A percentile compares a stretch with the other conserved stretches of the same genome.
Evolutionary conservation across 1,284 basidiomycete genomes (phyloP).

Genomic region (Ceratobasidium sp.): DNA sequence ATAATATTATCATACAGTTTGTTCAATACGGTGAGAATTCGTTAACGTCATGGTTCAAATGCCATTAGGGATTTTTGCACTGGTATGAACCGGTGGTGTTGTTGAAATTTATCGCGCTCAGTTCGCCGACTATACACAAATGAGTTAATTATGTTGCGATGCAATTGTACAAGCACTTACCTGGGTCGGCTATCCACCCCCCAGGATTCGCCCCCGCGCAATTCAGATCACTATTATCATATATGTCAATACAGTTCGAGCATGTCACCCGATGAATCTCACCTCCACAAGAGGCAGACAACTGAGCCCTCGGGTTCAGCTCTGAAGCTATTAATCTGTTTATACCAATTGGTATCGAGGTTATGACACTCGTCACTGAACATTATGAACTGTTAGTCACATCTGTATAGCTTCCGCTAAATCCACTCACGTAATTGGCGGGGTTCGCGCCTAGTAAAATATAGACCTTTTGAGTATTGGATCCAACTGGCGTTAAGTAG

Average conservation of each 20-base stretch:
- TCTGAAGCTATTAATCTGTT: slow-evolving; percentile 17
- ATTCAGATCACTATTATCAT: not conserved
- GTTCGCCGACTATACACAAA: not conserved
- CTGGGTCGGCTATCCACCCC: slow-evolving; percentile 11
- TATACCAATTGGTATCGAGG: slow-evolving; percentile 14
- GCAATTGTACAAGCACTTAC: not conserved
- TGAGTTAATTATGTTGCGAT: not conserved
- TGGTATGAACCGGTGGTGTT: slow-evolving; percentile 14
- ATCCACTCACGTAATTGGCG: not conserved
- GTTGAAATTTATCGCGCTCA: slow-evolving; percentile 7
- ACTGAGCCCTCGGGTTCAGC: slow-evolving; percentile 1
- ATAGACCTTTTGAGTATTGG: not conserved
- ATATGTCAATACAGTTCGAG: not conserved
- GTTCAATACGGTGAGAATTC: too few species aligned
- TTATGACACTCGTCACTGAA: not conserved
- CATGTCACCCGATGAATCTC: not conserved
- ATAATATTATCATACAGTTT: too few species aligned
- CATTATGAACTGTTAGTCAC: not conserved
- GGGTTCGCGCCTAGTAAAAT: not conserved
- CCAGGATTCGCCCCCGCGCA: slow-evolving; percentile 1
- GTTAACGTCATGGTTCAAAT: too few species aligned
- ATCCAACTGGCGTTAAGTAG: not conserved
- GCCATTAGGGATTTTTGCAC: slow-evolving; percentile 9
- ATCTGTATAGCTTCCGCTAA: not conserved
- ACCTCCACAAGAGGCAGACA: slow-evolving; percentile 15